Conservation (phyloP, 148 eudicot species). For the Polygonum aviculare region DNA sequence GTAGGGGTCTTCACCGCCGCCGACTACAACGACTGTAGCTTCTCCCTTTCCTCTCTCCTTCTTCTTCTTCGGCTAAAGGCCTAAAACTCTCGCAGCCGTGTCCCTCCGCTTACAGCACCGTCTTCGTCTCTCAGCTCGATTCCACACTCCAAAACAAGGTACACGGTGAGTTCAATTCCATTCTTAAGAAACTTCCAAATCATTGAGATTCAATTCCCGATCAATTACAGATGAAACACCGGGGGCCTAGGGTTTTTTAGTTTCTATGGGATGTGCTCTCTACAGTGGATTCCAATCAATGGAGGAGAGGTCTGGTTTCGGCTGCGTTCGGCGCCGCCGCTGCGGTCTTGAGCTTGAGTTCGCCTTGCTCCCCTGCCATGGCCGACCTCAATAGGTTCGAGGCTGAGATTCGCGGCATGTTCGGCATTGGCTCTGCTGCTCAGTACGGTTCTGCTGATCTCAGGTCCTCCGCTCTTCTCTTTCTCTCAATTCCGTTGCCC, state of each 20-base stretch:
- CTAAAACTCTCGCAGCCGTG: background rate
- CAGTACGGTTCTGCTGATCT: constrained; percentile 97
- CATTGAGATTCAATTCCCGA: no score
- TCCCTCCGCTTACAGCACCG: background rate
- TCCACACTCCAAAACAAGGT: constrained; percentile 14
- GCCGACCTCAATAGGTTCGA: constrained; percentile 89
- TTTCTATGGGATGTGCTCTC: background rate
- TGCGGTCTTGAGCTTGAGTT: constrained; percentile 47
- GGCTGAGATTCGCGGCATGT: constrained; percentile 83
- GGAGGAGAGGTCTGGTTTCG: constrained; percentile 42
- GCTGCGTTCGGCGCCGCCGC: constrained; percentile 59
- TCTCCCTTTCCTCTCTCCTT: no score
- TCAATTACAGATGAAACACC: no score
- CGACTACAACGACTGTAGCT: no score
- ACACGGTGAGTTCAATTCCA: constrained; percentile 17
- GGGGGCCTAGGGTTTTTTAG: background rate
- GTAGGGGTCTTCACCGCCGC: no score
- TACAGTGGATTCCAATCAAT: constrained; percentile 31
- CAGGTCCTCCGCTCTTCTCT: constrained; percentile 37
- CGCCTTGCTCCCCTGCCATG: constrained; percentile 36
- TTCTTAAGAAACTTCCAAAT: no score
- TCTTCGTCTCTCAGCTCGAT: constrained; percentile 26
- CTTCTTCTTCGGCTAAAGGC: background rate
- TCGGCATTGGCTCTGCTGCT: constrained; percentile 96
- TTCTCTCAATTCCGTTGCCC: background rate